Evolutionary conservation across 2,329 filamentous ascomycete genomes (phyloP).

Genomic region (Neurospora crassa): DNA sequence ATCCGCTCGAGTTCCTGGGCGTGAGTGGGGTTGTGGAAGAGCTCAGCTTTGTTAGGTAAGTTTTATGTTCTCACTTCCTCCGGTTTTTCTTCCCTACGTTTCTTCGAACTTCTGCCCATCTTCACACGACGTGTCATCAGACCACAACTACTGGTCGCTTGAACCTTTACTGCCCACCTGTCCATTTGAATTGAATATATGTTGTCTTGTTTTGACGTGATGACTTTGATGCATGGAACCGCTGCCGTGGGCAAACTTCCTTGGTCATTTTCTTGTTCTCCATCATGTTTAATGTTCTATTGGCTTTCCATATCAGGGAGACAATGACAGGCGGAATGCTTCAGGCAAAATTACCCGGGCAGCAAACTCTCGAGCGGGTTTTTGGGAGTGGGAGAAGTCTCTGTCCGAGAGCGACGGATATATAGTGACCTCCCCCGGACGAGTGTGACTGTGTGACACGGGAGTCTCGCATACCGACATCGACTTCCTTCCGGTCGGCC

Average conservation of each 20-base stretch:
- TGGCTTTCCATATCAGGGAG: neutral
- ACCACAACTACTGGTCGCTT: neutral
- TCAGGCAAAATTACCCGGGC: neutral
- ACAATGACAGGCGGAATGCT: neutral
- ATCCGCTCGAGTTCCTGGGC: conserved; percentile 48
- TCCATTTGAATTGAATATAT: neutral
- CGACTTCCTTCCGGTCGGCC: neutral
- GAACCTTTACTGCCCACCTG: neutral
- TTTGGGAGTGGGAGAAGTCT: neutral
- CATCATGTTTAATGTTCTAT: neutral
- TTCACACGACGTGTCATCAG: neutral
- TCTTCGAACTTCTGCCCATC: conserved; percentile 1
- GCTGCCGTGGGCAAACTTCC: neutral
- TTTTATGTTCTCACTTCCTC: conserved; percentile 9
- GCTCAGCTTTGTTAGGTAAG: conserved; percentile 65
- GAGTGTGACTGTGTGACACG: neutral
- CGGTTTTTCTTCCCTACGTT: conserved; percentile 5
- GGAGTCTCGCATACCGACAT: neutral
- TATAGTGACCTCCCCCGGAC: neutral
- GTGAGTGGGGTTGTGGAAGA: conserved; percentile 54
- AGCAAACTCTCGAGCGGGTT: neutral
- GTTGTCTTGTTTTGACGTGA: neutral
- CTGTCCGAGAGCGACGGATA: neutral
- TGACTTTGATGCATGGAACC: neutral
- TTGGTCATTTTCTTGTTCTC: neutral